A percentile compares a stretch with the other conserved stretches of the same genome.
These are phyloP conservation scores for Spergularia bocconei DNA, from an alignment of 148 eudicot genomes.

Conservation along the genomic window DNA sequence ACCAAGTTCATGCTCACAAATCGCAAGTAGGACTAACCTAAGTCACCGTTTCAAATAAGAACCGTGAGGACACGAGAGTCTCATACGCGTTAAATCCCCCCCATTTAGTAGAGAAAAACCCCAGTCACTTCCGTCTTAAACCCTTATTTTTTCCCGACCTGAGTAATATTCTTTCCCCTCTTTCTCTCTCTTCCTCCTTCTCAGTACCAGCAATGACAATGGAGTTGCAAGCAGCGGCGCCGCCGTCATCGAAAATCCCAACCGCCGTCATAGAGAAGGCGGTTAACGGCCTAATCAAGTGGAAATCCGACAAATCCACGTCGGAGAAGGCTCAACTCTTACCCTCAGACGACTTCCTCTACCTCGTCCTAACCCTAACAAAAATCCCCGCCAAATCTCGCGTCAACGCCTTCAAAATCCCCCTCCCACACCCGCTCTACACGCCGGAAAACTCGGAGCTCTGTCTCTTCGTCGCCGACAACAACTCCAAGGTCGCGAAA, in stretches of 20 bases:
- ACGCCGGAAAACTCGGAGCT: conserved; percentile 31
- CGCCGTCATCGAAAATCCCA: conserved; percentile 17
- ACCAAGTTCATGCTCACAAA: too few relatives aligned
- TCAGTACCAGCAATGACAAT: not conserved
- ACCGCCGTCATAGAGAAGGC: conserved; percentile 30
- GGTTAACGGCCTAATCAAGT: conserved; percentile 47
- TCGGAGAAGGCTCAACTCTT: conserved; percentile 42
- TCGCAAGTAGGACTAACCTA: too few relatives aligned
- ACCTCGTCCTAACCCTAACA: conserved; percentile 64
- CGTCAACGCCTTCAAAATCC: conserved; percentile 49
- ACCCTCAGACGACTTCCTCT: conserved; percentile 50
- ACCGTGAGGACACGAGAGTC: too few relatives aligned
- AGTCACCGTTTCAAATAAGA: too few relatives aligned
- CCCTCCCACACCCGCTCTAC: conserved; percentile 56
- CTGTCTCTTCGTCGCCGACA: conserved; percentile 58
- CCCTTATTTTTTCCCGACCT: not conserved
- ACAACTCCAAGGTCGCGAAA: conserved; percentile 38
- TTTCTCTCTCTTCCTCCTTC: not conserved
- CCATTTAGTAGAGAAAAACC: too few relatives aligned
- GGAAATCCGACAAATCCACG: conserved; percentile 35
- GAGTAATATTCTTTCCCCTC: not conserved
- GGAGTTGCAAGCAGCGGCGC: not conserved
- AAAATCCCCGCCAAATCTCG: conserved; percentile 54
- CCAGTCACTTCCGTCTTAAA: not conserved
- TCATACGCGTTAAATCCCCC: too few relatives aligned